Base-by-base conservation (phyloP, 805 yeast genomes). In the Cyberlindnera mississippiensis region DNA sequence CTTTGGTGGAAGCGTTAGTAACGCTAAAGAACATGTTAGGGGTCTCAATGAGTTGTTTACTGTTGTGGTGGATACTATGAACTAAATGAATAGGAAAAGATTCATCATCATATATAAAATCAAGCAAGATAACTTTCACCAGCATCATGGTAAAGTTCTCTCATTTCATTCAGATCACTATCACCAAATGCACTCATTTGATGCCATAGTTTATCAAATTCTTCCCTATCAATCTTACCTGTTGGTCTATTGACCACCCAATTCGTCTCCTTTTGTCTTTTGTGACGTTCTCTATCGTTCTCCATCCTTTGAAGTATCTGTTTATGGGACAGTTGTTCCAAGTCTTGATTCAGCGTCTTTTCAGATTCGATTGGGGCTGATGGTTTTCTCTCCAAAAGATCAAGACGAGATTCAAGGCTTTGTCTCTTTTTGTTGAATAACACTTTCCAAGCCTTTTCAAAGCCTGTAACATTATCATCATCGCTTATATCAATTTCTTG, bases 271-370 rank as follows among this genome's bases (percentile, higher is more conserved):
- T 90, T 88, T 12, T 84, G 75, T 49, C 85, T 73, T 59, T 91
- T 91, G 56, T 87, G 89, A 43, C 96, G 69, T 59, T 91, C 99
- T 51, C 99, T 69, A 59, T 91, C 98, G 48, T 83, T 90, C 59
- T 91, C 97, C 82, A 91, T 88, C 45, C 98, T 68, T 28, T 77
- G 72, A 14, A 88, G 59, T 14, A 85, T 78, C 50, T 82, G 87
- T 35, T 78, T 72, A 27, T 57, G 57, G 1, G 70, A 52, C 20
- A 67, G 48, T 7, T 20, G 33, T 17, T 44, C 48, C 18, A 40
- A 47, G 82, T 90, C 60, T 89, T 96, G 81, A 90, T 88, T 15
- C 12, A 39, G 28, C 6, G 28, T 15, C 24, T 13, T 30, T 17
- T 31, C 13, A 15, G 40, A 11, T 5, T 28, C 33, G 27, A 37